Evolutionary conservation across 345 rosid species (phyloP).

Genomic region (Ceriops tagal): DNA sequence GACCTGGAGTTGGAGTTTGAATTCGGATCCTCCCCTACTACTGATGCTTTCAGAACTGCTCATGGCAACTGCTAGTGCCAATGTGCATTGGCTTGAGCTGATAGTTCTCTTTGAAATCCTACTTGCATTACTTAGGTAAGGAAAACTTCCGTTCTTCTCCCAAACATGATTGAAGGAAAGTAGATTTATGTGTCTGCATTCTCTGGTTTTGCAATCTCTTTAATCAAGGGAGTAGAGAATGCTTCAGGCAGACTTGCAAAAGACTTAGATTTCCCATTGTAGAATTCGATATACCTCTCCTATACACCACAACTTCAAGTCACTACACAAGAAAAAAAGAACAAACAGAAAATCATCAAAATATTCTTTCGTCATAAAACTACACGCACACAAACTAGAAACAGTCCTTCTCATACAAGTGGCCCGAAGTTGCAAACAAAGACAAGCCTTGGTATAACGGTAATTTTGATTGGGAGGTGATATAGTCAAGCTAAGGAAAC

Average conservation of each 20-base stretch:
- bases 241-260: constrained; percentile 57
- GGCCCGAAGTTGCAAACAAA: too few relatives aligned
- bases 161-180: too few relatives aligned
- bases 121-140: background rate
- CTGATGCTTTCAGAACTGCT: constrained; percentile 52
- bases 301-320: constrained; percentile 20
- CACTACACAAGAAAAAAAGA: background rate
- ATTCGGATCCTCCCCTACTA: too few relatives aligned
- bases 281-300: constrained; percentile 78
- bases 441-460: too few relatives aligned
- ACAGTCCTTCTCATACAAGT: too few relatives aligned
- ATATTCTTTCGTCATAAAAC: background rate
- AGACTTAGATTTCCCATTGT: constrained; percentile 77
- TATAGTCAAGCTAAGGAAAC: too few relatives aligned
- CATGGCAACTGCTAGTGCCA: constrained; percentile 68
- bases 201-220: constrained; percentile 51
- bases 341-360: background rate
- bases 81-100: constrained; percentile 57
- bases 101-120: constrained; percentile 65
- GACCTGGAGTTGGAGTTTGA: too few relatives aligned
- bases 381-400: too few relatives aligned
- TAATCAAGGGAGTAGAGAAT: constrained; percentile 41
- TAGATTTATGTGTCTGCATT: constrained; percentile 42
- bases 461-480: too few relatives aligned
- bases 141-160: too few relatives aligned